Conservation (phyloP, 805 yeast genomes). For the Metschnikowia peoriensis region DNA sequence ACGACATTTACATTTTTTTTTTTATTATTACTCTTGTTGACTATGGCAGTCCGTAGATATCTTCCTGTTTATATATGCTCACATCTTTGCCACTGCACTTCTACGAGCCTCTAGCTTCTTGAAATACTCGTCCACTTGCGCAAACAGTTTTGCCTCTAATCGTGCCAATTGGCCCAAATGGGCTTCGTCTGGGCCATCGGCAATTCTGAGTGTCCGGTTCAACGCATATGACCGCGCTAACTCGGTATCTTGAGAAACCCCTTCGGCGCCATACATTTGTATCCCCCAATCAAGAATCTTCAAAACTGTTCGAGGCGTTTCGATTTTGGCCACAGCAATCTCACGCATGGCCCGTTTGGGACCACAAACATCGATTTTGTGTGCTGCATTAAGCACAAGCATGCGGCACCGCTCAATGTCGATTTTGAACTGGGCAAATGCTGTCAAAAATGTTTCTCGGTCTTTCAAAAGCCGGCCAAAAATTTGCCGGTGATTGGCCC, state of each 20-base stretch:
- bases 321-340: constrained; percentile 63
- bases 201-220: constrained; percentile 56
- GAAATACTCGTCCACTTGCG: constrained; percentile 36
- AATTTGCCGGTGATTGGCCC: constrained; percentile 53
- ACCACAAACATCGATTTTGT: constrained; percentile 51
- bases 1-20: constrained; percentile 7
- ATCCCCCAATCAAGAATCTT: constrained; percentile 59
- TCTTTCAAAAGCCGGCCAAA: constrained; percentile 50
- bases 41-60: background rate
- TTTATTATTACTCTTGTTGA: background rate
- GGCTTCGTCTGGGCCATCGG: constrained; percentile 72
- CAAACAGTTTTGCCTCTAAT: constrained; percentile 39
- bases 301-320: constrained; percentile 54
- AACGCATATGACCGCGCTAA: constrained; percentile 52
- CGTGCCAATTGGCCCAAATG: constrained; percentile 58
- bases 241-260: constrained; percentile 59
- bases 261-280: constrained; percentile 65
- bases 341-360: constrained; percentile 56
- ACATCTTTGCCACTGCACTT: constrained; percentile 27
- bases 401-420: constrained; percentile 54
- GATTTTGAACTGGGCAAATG: constrained; percentile 52
- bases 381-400: constrained; percentile 59
- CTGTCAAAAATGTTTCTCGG: constrained; percentile 49
- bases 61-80: background rate
- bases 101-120: constrained; percentile 20